A percentile compares a stretch with the other conserved stretches of the same genome.
phyloP scores from a whole-genome alignment of 148 eudicot genomes.

The Arctostaphylos glauca region DNA sequence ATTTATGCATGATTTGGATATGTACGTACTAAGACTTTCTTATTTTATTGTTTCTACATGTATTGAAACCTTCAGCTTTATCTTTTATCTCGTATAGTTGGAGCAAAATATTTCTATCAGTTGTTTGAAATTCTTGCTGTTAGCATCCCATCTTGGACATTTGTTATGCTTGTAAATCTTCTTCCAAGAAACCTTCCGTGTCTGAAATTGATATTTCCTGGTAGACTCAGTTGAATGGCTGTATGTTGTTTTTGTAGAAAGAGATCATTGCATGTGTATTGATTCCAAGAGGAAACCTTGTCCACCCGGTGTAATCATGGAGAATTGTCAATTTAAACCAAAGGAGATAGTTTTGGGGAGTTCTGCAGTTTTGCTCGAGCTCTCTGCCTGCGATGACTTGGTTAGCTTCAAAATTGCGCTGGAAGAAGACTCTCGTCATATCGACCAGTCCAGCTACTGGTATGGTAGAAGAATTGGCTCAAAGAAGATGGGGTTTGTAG shows the following conservation, averaged over 20 bases:
- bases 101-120: not conserved
- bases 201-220: not conserved
- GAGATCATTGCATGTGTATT: slow-evolving; percentile 41
- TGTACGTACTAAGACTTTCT: too few relatives aligned
- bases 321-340: slow-evolving; percentile 29
- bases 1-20: not conserved
- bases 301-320: slow-evolving; percentile 37
- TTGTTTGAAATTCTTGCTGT: not conserved
- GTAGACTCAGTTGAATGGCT: not conserved
- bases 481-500: slow-evolving; percentile 76
- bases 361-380: slow-evolving; percentile 55
- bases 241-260: slow-evolving; percentile 31
- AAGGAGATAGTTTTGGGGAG: slow-evolving; percentile 15
- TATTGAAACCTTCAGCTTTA: not conserved
- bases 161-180: slow-evolving; percentile 19
- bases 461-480: slow-evolving; percentile 74
- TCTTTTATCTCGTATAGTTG: not conserved
- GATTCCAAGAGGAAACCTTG: slow-evolving; percentile 41
- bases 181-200: slow-evolving; percentile 5
- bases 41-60: not conserved
- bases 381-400: slow-evolving; percentile 69
- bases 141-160: not conserved
- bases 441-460: slow-evolving; percentile 61
- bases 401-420: slow-evolving; percentile 44
- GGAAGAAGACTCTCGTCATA: slow-evolving; percentile 53